Base-by-base conservation (phyloP, 495 filamentous ascomycete genomes). In the Cladorrhinum samala region DNA sequence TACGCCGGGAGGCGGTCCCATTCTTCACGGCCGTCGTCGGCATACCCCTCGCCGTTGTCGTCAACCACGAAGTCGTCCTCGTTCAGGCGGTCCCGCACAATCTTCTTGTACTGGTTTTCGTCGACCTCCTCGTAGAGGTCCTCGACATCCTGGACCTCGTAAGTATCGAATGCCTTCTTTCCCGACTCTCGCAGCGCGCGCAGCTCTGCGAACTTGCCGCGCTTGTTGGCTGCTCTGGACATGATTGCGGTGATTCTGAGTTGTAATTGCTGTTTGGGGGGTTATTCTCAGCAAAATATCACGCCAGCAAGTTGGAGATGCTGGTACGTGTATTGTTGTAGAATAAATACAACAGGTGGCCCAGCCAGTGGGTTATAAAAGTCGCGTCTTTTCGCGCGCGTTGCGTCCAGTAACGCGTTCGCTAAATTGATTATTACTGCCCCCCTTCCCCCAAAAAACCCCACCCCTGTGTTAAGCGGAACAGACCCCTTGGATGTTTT, bases 51-150 rank as follows among this genome's bases (percentile, higher is more conserved):
- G 47, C 90, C 91, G 71, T 94, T 91, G 70, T 93, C 88, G 69
- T 94, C 89, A 49, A 98, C 88, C 50, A 98, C 92, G 54, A 98
- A 98, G 72, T 98, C 93, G 66, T 98, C 93, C 64, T 91, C 79
- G 65, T 95, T 89, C 41, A 98, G 77, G 18, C 94, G 86, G 41
- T 85, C 82, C 36, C 92, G 81, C 38, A 98, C 90, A 50, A 96
- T 83, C 65, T 95, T 93, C 70, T 95, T 96, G 77, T 98, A 98
- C 45, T 87, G 86, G 62, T 95, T 91, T 59, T 98, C 93, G 65
- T 97, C 91, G 46, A 97, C 91, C 67, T 95, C 92, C 51, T 96
- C 92, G 72, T 96, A 98, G 38, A 98, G 75, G 47, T 87, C 82
- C 50, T 84, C 84, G 60, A 86, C 87, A 49, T 96, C 84, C 67